Evolutionary conservation across 768 basidiomycete genomes (phyloP).

Genomic region (Paxillus involutus): DNA sequence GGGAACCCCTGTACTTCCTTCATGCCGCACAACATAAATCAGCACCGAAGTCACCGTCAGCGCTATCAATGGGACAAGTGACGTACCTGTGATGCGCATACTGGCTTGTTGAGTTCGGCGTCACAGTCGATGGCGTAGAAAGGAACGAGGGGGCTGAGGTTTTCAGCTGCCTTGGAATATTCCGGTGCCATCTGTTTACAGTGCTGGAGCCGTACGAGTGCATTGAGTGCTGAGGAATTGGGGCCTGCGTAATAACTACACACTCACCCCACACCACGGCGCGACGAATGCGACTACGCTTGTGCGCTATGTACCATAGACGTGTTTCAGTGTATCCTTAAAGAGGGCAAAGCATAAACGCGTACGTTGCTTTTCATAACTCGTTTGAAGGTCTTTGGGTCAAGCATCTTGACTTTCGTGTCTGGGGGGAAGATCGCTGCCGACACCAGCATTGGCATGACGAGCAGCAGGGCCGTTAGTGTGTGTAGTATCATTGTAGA

Average conservation of each 20-base stretch:
- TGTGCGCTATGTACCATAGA: conserved; percentile 50
- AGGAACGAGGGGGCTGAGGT: conserved; percentile 78
- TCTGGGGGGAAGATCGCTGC: conserved; percentile 50
- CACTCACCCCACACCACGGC: conserved; percentile 87
- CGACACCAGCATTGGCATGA: conserved; percentile 37
- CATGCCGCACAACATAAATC: background rate
- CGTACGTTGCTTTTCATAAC: conserved; percentile 76
- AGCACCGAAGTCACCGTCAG: background rate
- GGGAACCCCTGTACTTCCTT: conserved; percentile 89
- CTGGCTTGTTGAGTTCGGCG: conserved; percentile 69
- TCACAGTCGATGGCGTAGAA: conserved; percentile 96
- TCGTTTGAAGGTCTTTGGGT: conserved; percentile 66
- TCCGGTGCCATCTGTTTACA: conserved; percentile 87
- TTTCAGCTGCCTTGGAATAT: conserved; percentile 77
- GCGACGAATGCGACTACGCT: conserved; percentile 88
- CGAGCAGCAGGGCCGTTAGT: conserved; percentile 15
- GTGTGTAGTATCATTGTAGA: conserved; percentile 23
- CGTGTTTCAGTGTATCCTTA: background rate
- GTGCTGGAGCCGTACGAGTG: conserved; percentile 40
- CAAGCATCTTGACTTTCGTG: conserved; percentile 71
- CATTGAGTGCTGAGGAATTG: background rate
- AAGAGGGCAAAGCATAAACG: conserved; percentile 4
- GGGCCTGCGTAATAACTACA: background rate
- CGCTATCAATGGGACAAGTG: background rate
- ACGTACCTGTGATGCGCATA: conserved; percentile 76